phyloP scores from a whole-genome alignment of 1,139 yeast genomes.

The Yamadazyma buinensis region DNA sequence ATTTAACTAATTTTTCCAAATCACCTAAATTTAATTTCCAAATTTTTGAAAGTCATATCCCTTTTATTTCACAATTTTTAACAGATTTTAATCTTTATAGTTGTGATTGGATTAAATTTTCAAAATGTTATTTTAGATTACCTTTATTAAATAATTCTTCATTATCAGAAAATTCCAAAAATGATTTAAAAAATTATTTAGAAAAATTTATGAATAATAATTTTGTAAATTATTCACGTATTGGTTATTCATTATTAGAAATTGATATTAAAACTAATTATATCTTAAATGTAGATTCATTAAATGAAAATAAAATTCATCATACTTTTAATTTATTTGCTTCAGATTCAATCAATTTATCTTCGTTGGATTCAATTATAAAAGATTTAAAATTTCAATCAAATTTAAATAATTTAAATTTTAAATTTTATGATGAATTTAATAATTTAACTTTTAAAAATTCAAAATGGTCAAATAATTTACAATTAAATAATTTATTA shows the following conservation, averaged over 20 bases:
- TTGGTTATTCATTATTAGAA: slow-evolving; percentile 64
- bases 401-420: slow-evolving; percentile 26
- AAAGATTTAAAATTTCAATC: slow-evolving; percentile 61
- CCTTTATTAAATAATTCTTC: slow-evolving; percentile 27
- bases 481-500: slow-evolving; percentile 29
- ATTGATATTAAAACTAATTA: slow-evolving; percentile 59
- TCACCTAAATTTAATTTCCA: slow-evolving; percentile 9
- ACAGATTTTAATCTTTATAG: slow-evolving; percentile 83
- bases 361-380: slow-evolving; percentile 60
- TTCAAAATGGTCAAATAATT: slow-evolving; percentile 32
- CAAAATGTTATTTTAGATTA: slow-evolving; percentile 31
- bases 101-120: slow-evolving; percentile 66
- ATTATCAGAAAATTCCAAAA: not conserved
- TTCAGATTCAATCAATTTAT: slow-evolving; percentile 35
- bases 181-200: slow-evolving; percentile 16
- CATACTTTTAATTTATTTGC: slow-evolving; percentile 29
- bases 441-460: slow-evolving; percentile 6
- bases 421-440: slow-evolving; percentile 6
- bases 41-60: slow-evolving; percentile 74
- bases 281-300: slow-evolving; percentile 51
- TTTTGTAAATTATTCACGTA: slow-evolving; percentile 32
- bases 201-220: slow-evolving; percentile 19
- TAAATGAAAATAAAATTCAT: slow-evolving; percentile 49
- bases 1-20: slow-evolving; percentile 8
- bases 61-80: slow-evolving; percentile 70